These are phyloP conservation scores for Gleditsia sinensis DNA, from an alignment of 306 rosid species.

Conservation along the genomic window DNA sequence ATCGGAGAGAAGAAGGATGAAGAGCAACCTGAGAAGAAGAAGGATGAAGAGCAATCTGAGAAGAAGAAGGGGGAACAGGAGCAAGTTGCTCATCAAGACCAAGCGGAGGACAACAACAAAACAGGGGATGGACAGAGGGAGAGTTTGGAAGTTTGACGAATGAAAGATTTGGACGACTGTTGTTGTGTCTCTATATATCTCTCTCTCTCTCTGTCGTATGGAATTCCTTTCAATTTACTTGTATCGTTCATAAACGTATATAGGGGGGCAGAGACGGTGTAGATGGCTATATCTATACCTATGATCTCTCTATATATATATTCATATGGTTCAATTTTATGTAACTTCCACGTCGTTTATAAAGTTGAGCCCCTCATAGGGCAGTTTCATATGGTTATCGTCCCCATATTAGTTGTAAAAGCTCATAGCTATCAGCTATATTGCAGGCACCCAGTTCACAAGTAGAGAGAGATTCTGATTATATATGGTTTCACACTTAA, in stretches of 20 bases:
- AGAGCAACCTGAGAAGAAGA: not conserved
- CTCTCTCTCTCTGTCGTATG: slow-evolving; percentile 27
- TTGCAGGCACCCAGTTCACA: too few species aligned
- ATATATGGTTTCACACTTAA: not conserved
- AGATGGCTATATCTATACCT: not conserved
- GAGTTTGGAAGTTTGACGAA: slow-evolving; percentile 15
- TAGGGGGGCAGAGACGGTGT: not conserved
- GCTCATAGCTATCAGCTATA: not conserved
- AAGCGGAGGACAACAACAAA: slow-evolving; percentile 9
- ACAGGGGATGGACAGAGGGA: slow-evolving; percentile 7
- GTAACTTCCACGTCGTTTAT: slow-evolving; percentile 5
- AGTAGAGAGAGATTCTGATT: not conserved
- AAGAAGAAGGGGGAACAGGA: not conserved
- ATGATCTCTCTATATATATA: not conserved
- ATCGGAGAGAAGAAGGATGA: slow-evolving; percentile 13
- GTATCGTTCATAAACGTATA: not conserved
- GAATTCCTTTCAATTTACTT: not conserved
- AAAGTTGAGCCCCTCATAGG: not conserved
- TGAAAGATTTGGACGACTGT: not conserved
- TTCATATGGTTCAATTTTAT: not conserved
- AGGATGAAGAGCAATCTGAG: not conserved
- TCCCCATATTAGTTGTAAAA: not conserved
- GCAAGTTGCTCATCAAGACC: not conserved
- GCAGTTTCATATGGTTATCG: not conserved
- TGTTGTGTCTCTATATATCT: not conserved